Percentiles rank a stretch among this genome's conserved stretches.
Conservation (phyloP, 371 early-diverging fungal species). For the Scutellospora calospora region DNA sequence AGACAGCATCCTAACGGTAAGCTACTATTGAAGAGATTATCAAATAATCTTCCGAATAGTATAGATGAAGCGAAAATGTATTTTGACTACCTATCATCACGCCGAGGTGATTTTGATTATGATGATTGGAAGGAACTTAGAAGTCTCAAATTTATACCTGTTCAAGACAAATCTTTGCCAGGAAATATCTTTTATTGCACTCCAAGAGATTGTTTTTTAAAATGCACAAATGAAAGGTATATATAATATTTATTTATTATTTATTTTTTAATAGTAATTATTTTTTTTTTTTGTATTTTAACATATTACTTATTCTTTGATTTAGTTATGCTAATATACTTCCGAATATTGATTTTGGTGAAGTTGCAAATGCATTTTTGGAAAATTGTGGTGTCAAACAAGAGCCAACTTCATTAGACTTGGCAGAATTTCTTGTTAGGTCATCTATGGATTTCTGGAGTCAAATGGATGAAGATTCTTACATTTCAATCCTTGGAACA, state of each 20-base stretch:
- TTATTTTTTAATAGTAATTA: constrained; percentile 47
- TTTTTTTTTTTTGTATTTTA: no score
- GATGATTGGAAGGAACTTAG: constrained; percentile 64
- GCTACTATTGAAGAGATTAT: constrained; percentile 57
- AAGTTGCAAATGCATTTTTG: constrained; percentile 76
- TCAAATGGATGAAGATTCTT: constrained; percentile 52
- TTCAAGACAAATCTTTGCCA: background rate
- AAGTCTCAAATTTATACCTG: background rate
- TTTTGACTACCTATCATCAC: constrained; percentile 77
- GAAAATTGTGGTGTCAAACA: constrained; percentile 88
- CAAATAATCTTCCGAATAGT: constrained; percentile 53
- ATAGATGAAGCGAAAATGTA: constrained; percentile 57
- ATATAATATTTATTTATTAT: constrained; percentile 55
- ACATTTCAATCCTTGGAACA: constrained; percentile 27
- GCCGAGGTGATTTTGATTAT: constrained; percentile 63
- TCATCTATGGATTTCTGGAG: constrained; percentile 74
- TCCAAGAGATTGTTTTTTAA: constrained; percentile 69
- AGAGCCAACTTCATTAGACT: constrained; percentile 79
- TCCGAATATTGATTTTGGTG: constrained; percentile 70
- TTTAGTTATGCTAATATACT: background rate
- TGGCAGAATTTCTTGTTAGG: constrained; percentile 74
- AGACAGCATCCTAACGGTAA: constrained; percentile 63
- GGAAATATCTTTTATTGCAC: constrained; percentile 49
- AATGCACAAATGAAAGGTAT: constrained; percentile 50
- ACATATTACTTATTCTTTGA: no score